Percentiles rank a stretch among this genome's conserved stretches.
These are phyloP conservation scores for Chlamydomonas sp. DNA, from an alignment of 139 green algal species.

Conservation along the genomic window DNA sequence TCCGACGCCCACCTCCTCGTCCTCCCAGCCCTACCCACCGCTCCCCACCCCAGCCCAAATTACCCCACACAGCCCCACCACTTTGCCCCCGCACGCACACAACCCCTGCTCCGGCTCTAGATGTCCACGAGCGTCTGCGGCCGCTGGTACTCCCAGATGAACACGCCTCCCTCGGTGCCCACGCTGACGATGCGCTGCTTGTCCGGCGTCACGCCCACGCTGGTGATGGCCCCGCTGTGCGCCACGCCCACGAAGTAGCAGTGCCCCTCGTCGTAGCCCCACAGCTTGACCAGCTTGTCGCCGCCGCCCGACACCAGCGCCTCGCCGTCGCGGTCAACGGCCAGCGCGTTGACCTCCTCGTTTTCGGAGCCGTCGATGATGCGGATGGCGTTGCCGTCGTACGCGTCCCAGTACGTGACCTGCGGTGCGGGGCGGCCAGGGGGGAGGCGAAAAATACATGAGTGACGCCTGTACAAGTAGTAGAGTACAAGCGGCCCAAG, in stretches of 20 bases:
- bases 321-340: slow-evolving; percentile 71
- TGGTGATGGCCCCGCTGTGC: slow-evolving; percentile 73
- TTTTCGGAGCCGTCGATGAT: slow-evolving; percentile 78
- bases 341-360: slow-evolving; percentile 74
- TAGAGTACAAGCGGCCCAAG: background rate
- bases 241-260: slow-evolving; percentile 76
- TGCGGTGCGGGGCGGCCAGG: background rate
- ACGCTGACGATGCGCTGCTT: slow-evolving; percentile 78
- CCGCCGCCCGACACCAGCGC: slow-evolving; percentile 72
- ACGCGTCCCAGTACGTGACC: slow-evolving; percentile 91
- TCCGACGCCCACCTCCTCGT: too few species aligned
- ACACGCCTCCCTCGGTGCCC: slow-evolving; percentile 82
- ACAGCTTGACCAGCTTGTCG: slow-evolving; percentile 87
- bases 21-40: too few species aligned
- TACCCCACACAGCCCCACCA: background rate
- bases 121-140: slow-evolving; percentile 31
- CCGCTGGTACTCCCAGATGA: slow-evolving; percentile 73
- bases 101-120: background rate
- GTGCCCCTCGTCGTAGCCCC: slow-evolving; percentile 87
- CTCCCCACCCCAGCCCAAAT: background rate
- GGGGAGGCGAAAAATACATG: background rate
- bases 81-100: background rate
- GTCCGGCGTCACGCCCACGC: slow-evolving; percentile 73
- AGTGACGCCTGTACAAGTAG: background rate
- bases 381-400: slow-evolving; percentile 83